A percentile compares a stretch with the other conserved stretches of the same genome.
phyloP scores from a whole-genome alignment of 1,284 basidiomycete species.

The Uromyces viciae-fabae region DNA sequence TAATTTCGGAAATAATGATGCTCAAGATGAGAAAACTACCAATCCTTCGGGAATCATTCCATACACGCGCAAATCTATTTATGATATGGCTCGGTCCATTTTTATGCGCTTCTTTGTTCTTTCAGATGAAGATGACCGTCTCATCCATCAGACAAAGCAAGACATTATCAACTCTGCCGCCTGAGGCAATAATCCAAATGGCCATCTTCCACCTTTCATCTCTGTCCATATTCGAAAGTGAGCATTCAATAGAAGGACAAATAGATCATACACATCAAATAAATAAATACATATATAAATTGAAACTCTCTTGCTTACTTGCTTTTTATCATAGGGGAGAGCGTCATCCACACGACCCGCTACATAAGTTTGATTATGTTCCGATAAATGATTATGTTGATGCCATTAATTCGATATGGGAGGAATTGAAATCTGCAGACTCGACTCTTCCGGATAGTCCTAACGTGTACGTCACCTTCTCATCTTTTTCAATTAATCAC shows the following conservation, averaged over 20 bases:
- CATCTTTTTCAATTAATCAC: too few relatives aligned
- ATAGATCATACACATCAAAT: too few relatives aligned
- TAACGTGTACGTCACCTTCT: constrained; percentile 42
- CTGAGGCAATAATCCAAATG: constrained; percentile 11
- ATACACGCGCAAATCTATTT: constrained; percentile 21
- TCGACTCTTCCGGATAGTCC: constrained; percentile 26
- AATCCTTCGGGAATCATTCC: constrained; percentile 18
- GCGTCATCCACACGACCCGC: constrained; percentile 37
- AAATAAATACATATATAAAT: too few relatives aligned
- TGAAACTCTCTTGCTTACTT: too few relatives aligned
- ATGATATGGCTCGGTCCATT: constrained; percentile 29
- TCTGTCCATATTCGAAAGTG: constrained; percentile 45
- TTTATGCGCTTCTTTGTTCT: constrained; percentile 17
- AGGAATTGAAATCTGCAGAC: neutral
- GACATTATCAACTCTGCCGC: constrained; percentile 20
- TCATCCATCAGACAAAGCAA: constrained; percentile 31
- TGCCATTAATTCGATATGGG: constrained; percentile 40
- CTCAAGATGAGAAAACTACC: neutral
- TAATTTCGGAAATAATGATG: constrained; percentile 17
- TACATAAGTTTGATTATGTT: constrained; percentile 37
- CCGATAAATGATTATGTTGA: constrained; percentile 33
- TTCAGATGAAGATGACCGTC: neutral
- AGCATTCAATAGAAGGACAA: too few relatives aligned
- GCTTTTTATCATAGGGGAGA: constrained; percentile 36
- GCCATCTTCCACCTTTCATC: constrained; percentile 30